Percentiles rank a stretch among this genome's conserved stretches.
Evolutionary conservation across 148 eudicot genomes (phyloP).

Genomic region (Cornus suecica): DNA sequence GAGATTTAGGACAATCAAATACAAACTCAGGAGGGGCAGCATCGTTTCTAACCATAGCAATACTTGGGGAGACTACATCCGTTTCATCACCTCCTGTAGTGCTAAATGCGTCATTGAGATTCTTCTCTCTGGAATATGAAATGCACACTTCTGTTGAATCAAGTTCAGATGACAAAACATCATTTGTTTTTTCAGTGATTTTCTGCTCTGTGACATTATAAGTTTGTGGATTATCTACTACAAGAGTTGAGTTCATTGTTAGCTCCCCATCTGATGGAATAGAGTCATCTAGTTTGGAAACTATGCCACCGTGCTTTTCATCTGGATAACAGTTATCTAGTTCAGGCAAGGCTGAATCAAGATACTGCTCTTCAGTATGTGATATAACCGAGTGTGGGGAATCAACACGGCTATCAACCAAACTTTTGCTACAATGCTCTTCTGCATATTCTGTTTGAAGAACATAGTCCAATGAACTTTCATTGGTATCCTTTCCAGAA

Average conservation of each 20-base stretch:
- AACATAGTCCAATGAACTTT: slow-evolving; percentile 11
- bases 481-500: slow-evolving; percentile 18
- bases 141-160: slow-evolving; percentile 22
- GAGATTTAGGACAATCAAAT: slow-evolving; percentile 11
- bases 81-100: slow-evolving; percentile 16
- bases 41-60: slow-evolving; percentile 12
- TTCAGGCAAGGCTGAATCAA: slow-evolving; percentile 19
- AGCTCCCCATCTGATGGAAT: slow-evolving; percentile 22
- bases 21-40: slow-evolving; percentile 13
- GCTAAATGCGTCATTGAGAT: slow-evolving; percentile 10
- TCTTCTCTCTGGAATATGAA: slow-evolving; percentile 20
- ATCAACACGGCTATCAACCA: slow-evolving; percentile 9
- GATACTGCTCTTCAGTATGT: slow-evolving; percentile 18
- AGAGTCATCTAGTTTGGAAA: slow-evolving; percentile 19
- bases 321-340: slow-evolving; percentile 19
- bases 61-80: slow-evolving; percentile 4
- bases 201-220: slow-evolving; percentile 21
- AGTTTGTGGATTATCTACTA: slow-evolving; percentile 10
- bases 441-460: slow-evolving; percentile 24
- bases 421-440: slow-evolving; percentile 13
- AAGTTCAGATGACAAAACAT: slow-evolving; percentile 16
- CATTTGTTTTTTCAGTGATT: slow-evolving; percentile 21
- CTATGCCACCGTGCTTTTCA: slow-evolving; percentile 17
- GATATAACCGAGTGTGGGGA: slow-evolving; percentile 22
- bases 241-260: slow-evolving; percentile 17